Percentiles rank a stretch among this genome's conserved stretches.
Evolutionary conservation across 768 basidiomycete genomes (phyloP).

Genomic region (Lactarius hatsudake): DNA sequence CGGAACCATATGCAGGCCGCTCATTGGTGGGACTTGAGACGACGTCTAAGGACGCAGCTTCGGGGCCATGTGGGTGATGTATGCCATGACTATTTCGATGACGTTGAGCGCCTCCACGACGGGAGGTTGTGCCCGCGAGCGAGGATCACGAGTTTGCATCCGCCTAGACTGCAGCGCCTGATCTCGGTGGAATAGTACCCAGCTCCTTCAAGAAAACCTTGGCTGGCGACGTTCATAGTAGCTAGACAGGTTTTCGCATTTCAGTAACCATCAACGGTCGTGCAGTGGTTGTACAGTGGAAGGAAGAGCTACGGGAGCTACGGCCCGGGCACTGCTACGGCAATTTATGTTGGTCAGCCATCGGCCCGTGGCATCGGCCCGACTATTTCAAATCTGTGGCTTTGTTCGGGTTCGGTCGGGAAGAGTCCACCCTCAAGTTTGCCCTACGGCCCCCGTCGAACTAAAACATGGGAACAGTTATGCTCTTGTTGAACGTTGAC

Average conservation of each 20-base stretch:
- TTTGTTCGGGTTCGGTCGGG: no score
- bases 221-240: background rate
- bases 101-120: background rate
- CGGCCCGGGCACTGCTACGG: no score
- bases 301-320: conserved; percentile 19
- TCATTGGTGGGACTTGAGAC: background rate
- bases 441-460: no score
- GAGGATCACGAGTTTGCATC: background rate
- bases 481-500: no score
- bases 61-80: background rate
- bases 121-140: background rate
- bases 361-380: no score
- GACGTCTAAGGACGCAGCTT: background rate
- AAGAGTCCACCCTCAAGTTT: no score
- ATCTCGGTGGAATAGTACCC: background rate
- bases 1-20: background rate
- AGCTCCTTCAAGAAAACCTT: background rate
- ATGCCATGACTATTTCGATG: background rate
- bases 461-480: no score
- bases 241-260: background rate
- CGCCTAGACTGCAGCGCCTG: background rate
- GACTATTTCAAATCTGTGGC: no score
- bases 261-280: background rate
- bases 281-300: background rate
- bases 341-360: no score